Evolutionary conservation across 1,139 yeast genomes (phyloP), one percentile per base, ranked within the genome.

Genomic region (Blastobotrys apis): DNA sequence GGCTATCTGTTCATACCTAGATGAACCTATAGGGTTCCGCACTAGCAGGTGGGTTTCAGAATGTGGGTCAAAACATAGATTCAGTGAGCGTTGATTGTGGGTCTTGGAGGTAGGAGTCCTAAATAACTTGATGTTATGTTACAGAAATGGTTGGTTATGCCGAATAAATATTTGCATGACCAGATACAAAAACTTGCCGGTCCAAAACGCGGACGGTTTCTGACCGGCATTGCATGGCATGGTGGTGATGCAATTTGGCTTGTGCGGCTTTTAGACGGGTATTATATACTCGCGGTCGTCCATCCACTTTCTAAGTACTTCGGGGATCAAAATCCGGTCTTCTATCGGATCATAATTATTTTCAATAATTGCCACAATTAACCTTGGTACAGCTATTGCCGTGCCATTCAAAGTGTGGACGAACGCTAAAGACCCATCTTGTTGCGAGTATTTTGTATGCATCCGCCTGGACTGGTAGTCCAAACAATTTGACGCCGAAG

Each of bases 371-470:
- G 98, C 97, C 21, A 90, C 75, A 20, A 92, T 80, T 1, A 90
- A 82, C 48, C 99, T 71, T 1, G 99, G 99, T 10, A 92, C 83
- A 0, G 98, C 98, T 76, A 88, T 75, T 3, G 96, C 95, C 0
- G 99, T 94, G 21, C 97, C 99, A 54, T 94, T 94, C 40, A 94
- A 70, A 0, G 98, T 94, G 53, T 86, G 88, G 0, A 78, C 87
- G 57, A 74, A 85, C 37, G 70, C 67, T 12, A 41, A 27, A 52
- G 44, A 71, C 66, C 26, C 70, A 64, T 67, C 67, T 0, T 49
- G 58, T 0, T 53, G 54, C 26, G 61, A 64, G 38, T 68, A 68
- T 46, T 77, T 77, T 9, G 94, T 82, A 35, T 84, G 81, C 55
- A 92, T 71, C 54, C 98, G 73, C 63, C 96, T 74, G 6, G 95